phyloP scores from a whole-genome alignment of 306 rosid species.

The Trifolium dubium region DNA sequence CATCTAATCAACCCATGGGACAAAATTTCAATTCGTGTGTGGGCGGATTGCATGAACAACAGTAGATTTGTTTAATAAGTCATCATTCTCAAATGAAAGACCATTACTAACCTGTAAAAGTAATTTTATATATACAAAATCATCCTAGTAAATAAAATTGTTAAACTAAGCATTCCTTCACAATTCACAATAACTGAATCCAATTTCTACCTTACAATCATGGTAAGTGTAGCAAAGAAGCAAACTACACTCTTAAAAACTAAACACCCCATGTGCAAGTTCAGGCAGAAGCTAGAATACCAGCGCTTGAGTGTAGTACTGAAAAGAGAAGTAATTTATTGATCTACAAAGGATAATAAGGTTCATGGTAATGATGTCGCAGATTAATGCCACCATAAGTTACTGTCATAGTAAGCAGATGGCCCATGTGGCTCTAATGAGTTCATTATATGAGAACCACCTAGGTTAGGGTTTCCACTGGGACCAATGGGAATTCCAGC shows the following conservation, averaged over 20 bases:
- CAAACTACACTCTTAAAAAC: conserved; percentile 41
- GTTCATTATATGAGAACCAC: conserved; percentile 56
- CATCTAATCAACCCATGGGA: not conserved
- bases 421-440: conserved; percentile 50
- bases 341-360: conserved; percentile 64
- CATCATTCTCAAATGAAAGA: conserved; percentile 28
- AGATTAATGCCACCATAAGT: conserved; percentile 54
- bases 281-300: conserved; percentile 37
- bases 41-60: not conserved
- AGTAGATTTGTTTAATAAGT: conserved; percentile 2
- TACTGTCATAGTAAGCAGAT: conserved; percentile 54
- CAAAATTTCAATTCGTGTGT: not conserved
- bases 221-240: conserved; percentile 40
- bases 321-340: conserved; percentile 22
- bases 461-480: conserved; percentile 51
- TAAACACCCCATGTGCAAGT: conserved; percentile 35
- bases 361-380: conserved; percentile 54
- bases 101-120: conserved; percentile 35
- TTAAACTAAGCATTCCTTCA: conserved; percentile 41
- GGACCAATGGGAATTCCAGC: conserved; percentile 58
- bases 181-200: conserved; percentile 49
- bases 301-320: conserved; percentile 46
- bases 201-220: conserved; percentile 42
- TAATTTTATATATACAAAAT: conserved; percentile 23
- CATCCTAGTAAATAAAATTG: conserved; percentile 43